A percentile compares a stretch with the other conserved stretches of the same genome.
Conservation (phyloP, 305 asterid genomes). For the Ilex paraguariensis region DNA sequence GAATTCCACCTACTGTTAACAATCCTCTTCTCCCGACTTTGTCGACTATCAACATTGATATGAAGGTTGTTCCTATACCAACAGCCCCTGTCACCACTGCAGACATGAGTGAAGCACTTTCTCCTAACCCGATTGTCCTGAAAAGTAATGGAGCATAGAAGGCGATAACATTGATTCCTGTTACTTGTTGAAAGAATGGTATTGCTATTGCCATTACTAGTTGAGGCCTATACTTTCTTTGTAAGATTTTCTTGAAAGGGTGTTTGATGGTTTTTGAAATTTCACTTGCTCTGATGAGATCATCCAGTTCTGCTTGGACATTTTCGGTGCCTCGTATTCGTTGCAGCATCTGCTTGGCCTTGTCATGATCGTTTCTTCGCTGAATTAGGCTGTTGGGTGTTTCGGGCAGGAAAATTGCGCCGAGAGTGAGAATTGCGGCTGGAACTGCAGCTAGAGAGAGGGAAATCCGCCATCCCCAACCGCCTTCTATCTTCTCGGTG, state of each 20-base stretch:
- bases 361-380: conserved; percentile 17
- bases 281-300: conserved; percentile 47
- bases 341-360: conserved; percentile 39
- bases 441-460: conserved; percentile 62
- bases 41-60: conserved; percentile 52
- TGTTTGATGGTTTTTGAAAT: conserved; percentile 20
- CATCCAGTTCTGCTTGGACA: conserved; percentile 50
- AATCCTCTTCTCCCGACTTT: conserved; percentile 41
- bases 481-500: conserved; percentile 43
- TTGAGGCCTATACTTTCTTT: conserved; percentile 54
- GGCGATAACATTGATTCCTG: conserved; percentile 67
- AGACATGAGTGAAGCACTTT: conserved; percentile 67
- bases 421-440: conserved; percentile 42
- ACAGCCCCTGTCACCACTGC: conserved; percentile 48
- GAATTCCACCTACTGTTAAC: conserved; percentile 38
- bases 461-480: conserved; percentile 76
- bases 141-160: conserved; percentile 70
- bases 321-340: conserved; percentile 49
- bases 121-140: conserved; percentile 54
- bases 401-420: conserved; percentile 61
- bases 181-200: conserved; percentile 77
- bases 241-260: conserved; percentile 36
- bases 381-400: conserved; percentile 79
- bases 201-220: conserved; percentile 63
- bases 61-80: conserved; percentile 25